A percentile compares a stretch with the other conserved stretches of the same genome.
Conservation (phyloP, 2,329 filamentous ascomycete genomes). For the Neospermospora avenae region DNA sequence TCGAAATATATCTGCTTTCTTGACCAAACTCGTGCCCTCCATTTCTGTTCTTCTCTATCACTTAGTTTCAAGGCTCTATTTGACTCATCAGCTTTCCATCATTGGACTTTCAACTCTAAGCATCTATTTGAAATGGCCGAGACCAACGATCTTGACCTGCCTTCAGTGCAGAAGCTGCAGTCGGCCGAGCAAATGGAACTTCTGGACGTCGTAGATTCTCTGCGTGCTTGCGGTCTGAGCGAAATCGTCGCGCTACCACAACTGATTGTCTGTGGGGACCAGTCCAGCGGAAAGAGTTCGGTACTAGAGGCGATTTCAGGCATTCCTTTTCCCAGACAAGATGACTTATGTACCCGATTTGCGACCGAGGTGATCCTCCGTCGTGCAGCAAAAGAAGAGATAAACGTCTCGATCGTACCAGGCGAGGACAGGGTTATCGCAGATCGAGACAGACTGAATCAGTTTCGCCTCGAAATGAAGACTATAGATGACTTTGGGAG, state of each 20-base stretch:
- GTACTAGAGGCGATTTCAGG: conserved; percentile 37
- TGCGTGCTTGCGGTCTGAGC: conserved; percentile 37
- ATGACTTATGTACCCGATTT: conserved; percentile 42
- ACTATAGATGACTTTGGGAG: conserved; percentile 17
- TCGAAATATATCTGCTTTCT: no score
- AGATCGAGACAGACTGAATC: conserved; percentile 13
- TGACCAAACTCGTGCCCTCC: no score
- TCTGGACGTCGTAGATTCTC: conserved; percentile 53
- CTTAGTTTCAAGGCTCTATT: no score
- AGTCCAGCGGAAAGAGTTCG: conserved; percentile 37
- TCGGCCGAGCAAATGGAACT: conserved; percentile 50
- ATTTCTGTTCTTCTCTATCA: no score
- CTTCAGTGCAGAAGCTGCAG: conserved; percentile 18
- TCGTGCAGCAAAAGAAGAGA: conserved; percentile 1
- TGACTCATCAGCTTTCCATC: no score
- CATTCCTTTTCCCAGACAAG: conserved; percentile 39
- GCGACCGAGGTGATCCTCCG: conserved; percentile 43
- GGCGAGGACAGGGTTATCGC: conserved; percentile 3
- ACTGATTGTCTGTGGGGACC: conserved; percentile 31
- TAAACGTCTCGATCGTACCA: conserved; percentile 18
- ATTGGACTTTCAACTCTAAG: no score
- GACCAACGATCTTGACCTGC: conserved; percentile 9
- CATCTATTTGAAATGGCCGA: no score
- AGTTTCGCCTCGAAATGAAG: conserved; percentile 20
- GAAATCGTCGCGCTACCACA: conserved; percentile 38